Evolutionary conservation across 2,329 filamentous ascomycete genomes (phyloP), one percentile per base, ranked within the genome.

Genomic region (Paraphoma chrysanthemicola): DNA sequence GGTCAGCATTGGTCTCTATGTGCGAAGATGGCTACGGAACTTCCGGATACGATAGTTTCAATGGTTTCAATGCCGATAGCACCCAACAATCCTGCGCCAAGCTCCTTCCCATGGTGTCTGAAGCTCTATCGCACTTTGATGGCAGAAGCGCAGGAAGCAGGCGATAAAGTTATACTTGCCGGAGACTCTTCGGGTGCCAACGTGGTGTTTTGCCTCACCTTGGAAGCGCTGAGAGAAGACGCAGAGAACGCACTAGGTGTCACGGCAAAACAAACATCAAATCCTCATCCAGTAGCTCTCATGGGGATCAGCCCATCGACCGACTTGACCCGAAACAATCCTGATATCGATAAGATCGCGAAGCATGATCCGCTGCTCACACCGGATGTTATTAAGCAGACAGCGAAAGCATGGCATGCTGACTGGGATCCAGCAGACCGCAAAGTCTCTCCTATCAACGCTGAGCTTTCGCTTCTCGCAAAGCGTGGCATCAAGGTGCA

Each of bases 171-270:
- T 0, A 77, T 82, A 1, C 73, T 86, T 1, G 80, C 79, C 0
- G 85, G 85, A 1, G 85, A 87, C 52, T 85, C 82, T 0, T 81
- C 84, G 0, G 85, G 85, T 0, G 85, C 80, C 0, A 87, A 87
- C 56, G 74, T 87, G 4, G 77, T 80, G 0, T 70, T 86, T 0
- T 69, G 69, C 0, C 69, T 83, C 38, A 66, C 75, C 0, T 55
- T 83, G 16, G 71, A 76, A 41, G 74, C 77, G 4, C 59, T 83
- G 18, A 52, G 62, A 9, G 71, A 79, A 43, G 72, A 74, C 33
- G 56, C 51, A 2, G 64, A 62, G 14, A 47, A 51, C 29, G 53
- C 45, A 6, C 6, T 50, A 11, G 58, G 58, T 11, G 42, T 45
- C 6, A 44, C 43, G 12, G 39, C 10, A 11, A 17, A 30, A 12